A percentile compares a stretch with the other conserved stretches of the same genome.
These are phyloP conservation scores for Zymoseptoria ardabiliae DNA, from an alignment of 2,329 filamentous ascomycete genomes.

Conservation along the genomic window DNA sequence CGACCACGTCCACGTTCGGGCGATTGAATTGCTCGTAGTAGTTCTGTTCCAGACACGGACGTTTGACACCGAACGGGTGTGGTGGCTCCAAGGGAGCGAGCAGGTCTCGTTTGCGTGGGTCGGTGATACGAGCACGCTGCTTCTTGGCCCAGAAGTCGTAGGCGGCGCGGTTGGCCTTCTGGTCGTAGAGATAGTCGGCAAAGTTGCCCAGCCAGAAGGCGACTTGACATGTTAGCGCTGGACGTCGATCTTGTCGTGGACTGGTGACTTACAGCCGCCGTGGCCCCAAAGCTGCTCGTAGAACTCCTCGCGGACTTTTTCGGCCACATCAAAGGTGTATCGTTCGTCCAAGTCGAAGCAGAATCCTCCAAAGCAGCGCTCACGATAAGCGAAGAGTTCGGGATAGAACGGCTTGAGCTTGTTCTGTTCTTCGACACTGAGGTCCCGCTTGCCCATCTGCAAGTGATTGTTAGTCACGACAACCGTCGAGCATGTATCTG, in stretches of 20 bases:
- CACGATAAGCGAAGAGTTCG: constrained; percentile 45
- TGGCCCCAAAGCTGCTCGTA: constrained; percentile 14
- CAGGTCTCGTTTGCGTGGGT: constrained; percentile 45
- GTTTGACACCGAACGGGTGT: constrained; percentile 41
- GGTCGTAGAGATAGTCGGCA: constrained; percentile 7
- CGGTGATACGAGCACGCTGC: constrained; percentile 43
- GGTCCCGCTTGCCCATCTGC: constrained; percentile 43
- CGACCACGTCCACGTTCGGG: constrained; percentile 36
- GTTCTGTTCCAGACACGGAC: constrained; percentile 38
- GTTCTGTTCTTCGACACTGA: constrained; percentile 47
- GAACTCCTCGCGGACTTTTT: constrained; percentile 35
- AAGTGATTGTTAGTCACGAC: constrained; percentile 38
- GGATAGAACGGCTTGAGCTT: constrained; percentile 35
- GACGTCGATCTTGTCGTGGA: not conserved
- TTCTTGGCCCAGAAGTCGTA: constrained; percentile 53
- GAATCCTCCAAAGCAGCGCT: constrained; percentile 53
- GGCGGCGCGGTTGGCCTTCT: constrained; percentile 13
- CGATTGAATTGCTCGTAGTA: constrained; percentile 40
- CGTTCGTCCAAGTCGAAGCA: constrained; percentile 48
- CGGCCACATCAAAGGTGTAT: constrained; percentile 43
- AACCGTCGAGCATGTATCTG: constrained; percentile 41
- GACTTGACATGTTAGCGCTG: not conserved
- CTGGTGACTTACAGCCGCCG: constrained; percentile 9
- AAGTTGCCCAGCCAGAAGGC: constrained; percentile 15
- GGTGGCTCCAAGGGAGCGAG: constrained; percentile 45